These are phyloP conservation scores for Mycosphaerella sp. DNA, from an alignment of 2,329 filamentous ascomycete species.

Conservation along the genomic window DNA sequence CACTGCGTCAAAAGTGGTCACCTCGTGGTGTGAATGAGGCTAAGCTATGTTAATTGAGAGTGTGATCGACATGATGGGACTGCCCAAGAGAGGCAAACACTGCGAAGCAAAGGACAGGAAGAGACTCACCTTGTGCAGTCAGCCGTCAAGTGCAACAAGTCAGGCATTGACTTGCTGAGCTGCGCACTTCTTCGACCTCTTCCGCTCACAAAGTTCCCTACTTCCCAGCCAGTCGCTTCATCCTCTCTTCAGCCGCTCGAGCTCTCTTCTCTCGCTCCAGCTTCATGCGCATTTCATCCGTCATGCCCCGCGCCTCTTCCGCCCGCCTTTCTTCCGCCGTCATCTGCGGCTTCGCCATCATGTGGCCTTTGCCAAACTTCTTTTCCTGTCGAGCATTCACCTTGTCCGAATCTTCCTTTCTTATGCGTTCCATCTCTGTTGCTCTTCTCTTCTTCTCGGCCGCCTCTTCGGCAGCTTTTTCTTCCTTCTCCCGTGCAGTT, in stretches of 20 bases:
- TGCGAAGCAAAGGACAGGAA: no score
- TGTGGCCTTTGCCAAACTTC: slow-evolving; percentile 45
- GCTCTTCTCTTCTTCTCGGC: slow-evolving; percentile 56
- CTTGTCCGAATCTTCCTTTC: slow-evolving; percentile 57
- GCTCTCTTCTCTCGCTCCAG: slow-evolving; percentile 85
- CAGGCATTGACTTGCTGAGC: no score
- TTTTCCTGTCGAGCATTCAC: slow-evolving; percentile 45
- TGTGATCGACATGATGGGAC: no score
- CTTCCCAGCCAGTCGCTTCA: slow-evolving; percentile 56
- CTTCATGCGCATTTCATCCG: slow-evolving; percentile 75
- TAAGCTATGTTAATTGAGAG: no score
- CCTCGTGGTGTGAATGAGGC: no score
- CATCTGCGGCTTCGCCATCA: slow-evolving; percentile 54
- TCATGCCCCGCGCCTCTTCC: slow-evolving; percentile 77
- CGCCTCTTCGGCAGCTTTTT: slow-evolving; percentile 61
- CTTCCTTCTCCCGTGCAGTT: slow-evolving; percentile 61
- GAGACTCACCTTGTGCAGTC: no score
- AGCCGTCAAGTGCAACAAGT: no score
- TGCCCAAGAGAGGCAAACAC: no score
- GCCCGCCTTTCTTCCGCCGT: slow-evolving; percentile 74
- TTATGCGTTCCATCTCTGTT: slow-evolving; percentile 66
- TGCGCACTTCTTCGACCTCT: no score
- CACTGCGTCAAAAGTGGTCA: no score
- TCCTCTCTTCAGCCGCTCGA: slow-evolving; percentile 81
- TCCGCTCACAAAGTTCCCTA: not conserved